These are phyloP conservation scores for Amauroascus niger DNA, from an alignment of 2,329 filamentous ascomycete genomes.

Conservation along the genomic window DNA sequence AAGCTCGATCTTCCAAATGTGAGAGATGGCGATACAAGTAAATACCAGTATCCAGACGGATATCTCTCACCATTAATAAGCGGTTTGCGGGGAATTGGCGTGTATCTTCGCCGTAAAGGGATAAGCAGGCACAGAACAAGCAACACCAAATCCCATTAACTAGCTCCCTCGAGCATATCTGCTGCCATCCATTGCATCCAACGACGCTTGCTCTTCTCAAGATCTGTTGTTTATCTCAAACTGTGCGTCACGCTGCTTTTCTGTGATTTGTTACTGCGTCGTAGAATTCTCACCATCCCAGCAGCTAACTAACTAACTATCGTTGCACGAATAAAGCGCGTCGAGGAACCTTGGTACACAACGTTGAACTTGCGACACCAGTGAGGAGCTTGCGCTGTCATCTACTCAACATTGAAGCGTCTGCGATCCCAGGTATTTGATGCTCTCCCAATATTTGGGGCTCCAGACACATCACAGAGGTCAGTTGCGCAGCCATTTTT, in stretches of 20 bases:
- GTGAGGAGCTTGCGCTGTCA: neutral
- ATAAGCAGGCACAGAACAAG: slow-evolving; percentile 8
- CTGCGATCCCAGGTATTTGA: neutral
- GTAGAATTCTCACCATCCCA: neutral
- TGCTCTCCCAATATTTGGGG: neutral
- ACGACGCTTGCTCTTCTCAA: neutral
- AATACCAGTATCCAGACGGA: slow-evolving; percentile 3
- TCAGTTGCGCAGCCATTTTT: slow-evolving; percentile 2
- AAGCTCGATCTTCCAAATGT: slow-evolving; percentile 2
- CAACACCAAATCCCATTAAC: slow-evolving; percentile 1
- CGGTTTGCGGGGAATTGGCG: neutral
- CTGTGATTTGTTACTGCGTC: neutral
- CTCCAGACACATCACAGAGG: slow-evolving; percentile 1
- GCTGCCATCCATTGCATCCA: too few relatives aligned
- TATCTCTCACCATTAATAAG: neutral
- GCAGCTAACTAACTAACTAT: neutral
- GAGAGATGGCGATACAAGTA: neutral
- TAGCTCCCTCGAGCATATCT: neutral
- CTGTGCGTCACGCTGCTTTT: neutral
- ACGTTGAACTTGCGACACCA: neutral
- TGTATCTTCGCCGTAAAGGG: slow-evolving; percentile 1
- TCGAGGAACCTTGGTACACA: slow-evolving; percentile 7
- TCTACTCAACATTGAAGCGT: neutral
- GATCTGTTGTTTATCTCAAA: neutral
- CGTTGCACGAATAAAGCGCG: neutral